Evolutionary conservation across 441 rosid genomes (phyloP), one percentile per base, ranked within the genome.

Genomic region (Aquilaria agallochum): DNA sequence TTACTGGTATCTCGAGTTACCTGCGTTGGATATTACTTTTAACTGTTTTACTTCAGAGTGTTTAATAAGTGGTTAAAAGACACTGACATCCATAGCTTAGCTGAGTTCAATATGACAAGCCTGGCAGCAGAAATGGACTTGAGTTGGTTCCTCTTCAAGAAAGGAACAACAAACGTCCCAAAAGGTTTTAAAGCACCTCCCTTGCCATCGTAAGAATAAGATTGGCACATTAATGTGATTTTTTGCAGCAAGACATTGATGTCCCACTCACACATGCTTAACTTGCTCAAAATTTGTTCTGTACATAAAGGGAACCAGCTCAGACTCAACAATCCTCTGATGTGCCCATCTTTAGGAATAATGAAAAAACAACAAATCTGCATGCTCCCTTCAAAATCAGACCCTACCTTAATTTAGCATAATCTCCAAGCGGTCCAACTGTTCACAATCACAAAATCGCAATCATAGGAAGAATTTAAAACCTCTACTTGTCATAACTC

Each of bases 341-440:
- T 36, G 12, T 48, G 51, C 4, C 42, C 36, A 40, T 30, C 27
- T 59, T 44, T 45, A 14, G 52, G 31, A 15, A 12, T 31, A 9
- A 30, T 13, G 47, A 55, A 62, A 50, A 20, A 53, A 59, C 13
- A 13, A 30, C 42, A 52, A 27, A 53, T 6, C 4, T 13, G 32
- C 47, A 9, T 11, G 32, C 31, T 56, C 57, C 62, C 58, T 50
- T 62, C 53, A 34, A 32, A 11, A 66, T 68, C 58, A 50, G 3
- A 5, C 47, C 45, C 11, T 3, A 50, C 51, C 32, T 51, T 52
- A 15, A 2, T 30, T 11, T 0, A 40, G 8, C 56, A 31, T 14
- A 48, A 1, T 34, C 42, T 64, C 59, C 31, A 36, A 47, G 56
- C 59, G 68, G 68, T 63, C 68, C 68, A 14, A 40, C 2, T 49